Evolutionary conservation across 2,329 filamentous ascomycete genomes (phyloP).

Genomic region (Xylariaceae sp.): DNA sequence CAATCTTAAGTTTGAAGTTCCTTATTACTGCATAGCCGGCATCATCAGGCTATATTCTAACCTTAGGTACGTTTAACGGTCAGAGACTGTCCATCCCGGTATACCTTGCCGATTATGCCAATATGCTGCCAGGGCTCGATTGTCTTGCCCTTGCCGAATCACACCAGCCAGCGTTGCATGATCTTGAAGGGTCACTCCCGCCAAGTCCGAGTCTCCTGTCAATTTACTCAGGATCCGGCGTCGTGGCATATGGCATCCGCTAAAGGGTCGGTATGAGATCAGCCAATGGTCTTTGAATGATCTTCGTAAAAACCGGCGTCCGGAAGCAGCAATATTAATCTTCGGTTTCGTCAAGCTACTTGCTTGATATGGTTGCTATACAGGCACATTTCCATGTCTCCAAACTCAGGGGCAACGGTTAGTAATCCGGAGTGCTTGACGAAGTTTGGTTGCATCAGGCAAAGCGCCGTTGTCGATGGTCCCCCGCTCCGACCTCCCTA

Average conservation of each 20-base stretch:
- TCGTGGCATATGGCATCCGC: slow-evolving; percentile 9
- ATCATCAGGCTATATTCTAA: neutral
- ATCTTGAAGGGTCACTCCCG: neutral
- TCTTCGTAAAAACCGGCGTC: neutral
- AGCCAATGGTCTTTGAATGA: slow-evolving; percentile 5
- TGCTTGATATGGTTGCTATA: neutral
- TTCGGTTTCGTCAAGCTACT: neutral
- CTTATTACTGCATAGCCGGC: neutral
- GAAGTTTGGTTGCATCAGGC: slow-evolving; percentile 11
- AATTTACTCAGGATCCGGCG: slow-evolving; percentile 1
- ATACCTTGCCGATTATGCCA: neutral
- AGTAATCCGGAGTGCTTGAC: neutral
- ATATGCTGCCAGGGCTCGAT: neutral
- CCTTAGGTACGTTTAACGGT: neutral
- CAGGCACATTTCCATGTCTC: neutral
- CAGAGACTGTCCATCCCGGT: neutral
- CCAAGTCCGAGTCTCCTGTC: neutral
- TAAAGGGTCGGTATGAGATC: neutral
- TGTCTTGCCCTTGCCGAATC: neutral
- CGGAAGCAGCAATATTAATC: slow-evolving; percentile 4
- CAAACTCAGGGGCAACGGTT: neutral
- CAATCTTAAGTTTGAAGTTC: neutral
- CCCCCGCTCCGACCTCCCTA: slow-evolving; percentile 23
- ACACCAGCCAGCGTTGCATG: neutral
- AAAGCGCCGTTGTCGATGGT: slow-evolving; percentile 5